Percentiles rank a stretch among this genome's conserved stretches.
phyloP scores from a whole-genome alignment of 805 yeast genomes.

The Diddensiella caesifluorescens region DNA sequence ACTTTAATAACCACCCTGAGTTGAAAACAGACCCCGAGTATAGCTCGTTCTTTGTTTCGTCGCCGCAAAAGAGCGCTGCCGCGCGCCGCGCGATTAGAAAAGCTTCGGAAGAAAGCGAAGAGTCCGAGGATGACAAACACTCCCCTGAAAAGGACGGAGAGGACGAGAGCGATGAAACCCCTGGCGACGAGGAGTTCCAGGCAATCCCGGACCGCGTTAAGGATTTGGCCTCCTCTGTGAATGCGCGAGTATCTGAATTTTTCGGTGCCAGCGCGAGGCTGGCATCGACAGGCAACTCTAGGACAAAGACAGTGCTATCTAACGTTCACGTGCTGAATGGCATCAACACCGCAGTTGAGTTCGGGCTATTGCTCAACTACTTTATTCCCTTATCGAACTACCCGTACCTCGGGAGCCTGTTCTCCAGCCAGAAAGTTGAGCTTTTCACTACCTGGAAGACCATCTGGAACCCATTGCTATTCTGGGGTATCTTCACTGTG shows the following conservation, averaged over 20 bases:
- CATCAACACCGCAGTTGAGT: constrained; percentile 14
- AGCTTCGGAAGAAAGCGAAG: constrained; percentile 17
- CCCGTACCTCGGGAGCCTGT: constrained; percentile 2
- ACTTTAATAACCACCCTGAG: constrained; percentile 19
- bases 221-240: no score
- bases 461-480: constrained; percentile 27
- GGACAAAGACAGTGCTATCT: constrained; percentile 25
- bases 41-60: constrained; percentile 18
- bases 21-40: constrained; percentile 21
- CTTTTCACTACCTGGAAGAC: constrained; percentile 8
- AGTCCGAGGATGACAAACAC: constrained; percentile 20
- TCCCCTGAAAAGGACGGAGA: constrained; percentile 17
- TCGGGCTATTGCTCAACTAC: constrained; percentile 14
- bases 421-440: constrained; percentile 10
- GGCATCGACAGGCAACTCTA: constrained; percentile 6
- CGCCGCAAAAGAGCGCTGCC: constrained; percentile 15
- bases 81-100: constrained; percentile 15
- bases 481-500: constrained; percentile 25
- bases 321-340: constrained; percentile 28
- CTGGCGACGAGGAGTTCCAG: constrained; percentile 17
- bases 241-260: no score
- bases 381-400: constrained; percentile 8
- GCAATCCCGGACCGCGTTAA: constrained; percentile 12
- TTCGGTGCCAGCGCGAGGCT: no score
- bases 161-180: constrained; percentile 21